Evolutionary conservation across 1,284 basidiomycete genomes (phyloP), one percentile per base, ranked within the genome.

Genomic region (Ustanciosporium gigantosporum): DNA sequence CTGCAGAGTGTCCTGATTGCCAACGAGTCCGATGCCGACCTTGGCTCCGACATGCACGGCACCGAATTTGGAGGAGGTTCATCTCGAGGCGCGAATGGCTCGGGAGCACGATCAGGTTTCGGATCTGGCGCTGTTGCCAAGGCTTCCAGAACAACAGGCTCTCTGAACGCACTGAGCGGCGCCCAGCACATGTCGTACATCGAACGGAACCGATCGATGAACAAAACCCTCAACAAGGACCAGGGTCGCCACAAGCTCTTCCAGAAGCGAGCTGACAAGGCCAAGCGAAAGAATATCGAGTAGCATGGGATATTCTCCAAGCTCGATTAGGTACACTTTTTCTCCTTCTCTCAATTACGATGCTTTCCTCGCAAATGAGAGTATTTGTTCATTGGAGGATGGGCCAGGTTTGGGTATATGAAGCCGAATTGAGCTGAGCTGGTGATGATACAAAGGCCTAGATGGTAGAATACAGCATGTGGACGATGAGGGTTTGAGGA

Each of bases 21-120:
- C 34, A 91, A 89, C 77, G 91, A 95, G 78, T 88, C 87, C 62
- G 91, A 89, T 71, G 91, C 90, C 11, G 90, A 94, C 72, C 83
- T 92, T 36, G 91, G 90, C 31, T 84, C 86, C 20, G 91, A 94
- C 76, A 84, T 92, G 53, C 83, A 84, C 52, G 88, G 64, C 4
- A 64, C 56, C 25, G 73, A 72, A 31, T 56, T 50, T 27, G 50
- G 52, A 13, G 57, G 43, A 3, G 47, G 38, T 16, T 40, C 39
- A 4, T 21, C 36, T 9, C 19, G 36, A 13, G 45, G 45, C 5
- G 36, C 29, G 11, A 41, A 51, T 11, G 36, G 25, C 11, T 31
- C 51, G 13, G 41, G 38, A 8, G n/a, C n/a, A n/a, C 41, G 50
- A 2, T 38, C 38, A 9, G 44, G 38, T 19, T 31, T 43, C 25